phyloP scores from a whole-genome alignment of 257 asterid genomes.

The Ligustrum vulgare region DNA sequence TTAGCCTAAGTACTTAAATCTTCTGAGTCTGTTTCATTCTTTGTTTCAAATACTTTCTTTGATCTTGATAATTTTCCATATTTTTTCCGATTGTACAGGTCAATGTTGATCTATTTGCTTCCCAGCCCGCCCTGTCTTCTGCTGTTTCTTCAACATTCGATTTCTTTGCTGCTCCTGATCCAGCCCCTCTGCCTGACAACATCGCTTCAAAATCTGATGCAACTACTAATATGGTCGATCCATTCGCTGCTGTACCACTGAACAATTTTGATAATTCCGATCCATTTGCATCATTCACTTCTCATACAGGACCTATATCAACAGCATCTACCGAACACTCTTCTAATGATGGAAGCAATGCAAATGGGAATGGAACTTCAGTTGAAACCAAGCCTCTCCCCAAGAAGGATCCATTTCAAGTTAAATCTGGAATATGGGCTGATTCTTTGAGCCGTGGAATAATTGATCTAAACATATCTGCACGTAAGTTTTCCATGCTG shows the following conservation, averaged over 20 bases:
- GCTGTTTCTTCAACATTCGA: conserved; percentile 56
- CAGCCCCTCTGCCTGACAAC: conserved; percentile 43
- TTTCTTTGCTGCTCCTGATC: conserved; percentile 67
- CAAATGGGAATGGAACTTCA: conserved; percentile 35
- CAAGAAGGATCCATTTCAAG: conserved; percentile 75
- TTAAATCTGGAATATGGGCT: conserved; percentile 95
- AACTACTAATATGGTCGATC: conserved; percentile 50
- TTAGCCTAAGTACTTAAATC: background rate
- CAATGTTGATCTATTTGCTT: conserved; percentile 66
- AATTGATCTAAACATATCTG: conserved; percentile 80
- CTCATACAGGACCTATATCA: conserved; percentile 42
- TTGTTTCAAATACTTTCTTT: conserved; percentile 6
- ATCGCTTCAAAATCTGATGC: conserved; percentile 41
- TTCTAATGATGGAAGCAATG: conserved; percentile 35
- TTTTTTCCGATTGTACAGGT: conserved; percentile 43
- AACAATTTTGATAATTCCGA: conserved; percentile 67
- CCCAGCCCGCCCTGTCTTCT: conserved; percentile 56
- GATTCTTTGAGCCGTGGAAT: conserved; percentile 96
- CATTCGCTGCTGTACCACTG: conserved; percentile 78
- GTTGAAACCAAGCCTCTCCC: conserved; percentile 36
- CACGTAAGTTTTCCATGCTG: conserved; percentile 63
- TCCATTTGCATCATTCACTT: conserved; percentile 64
- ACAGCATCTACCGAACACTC: conserved; percentile 33
- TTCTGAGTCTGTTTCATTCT: background rate
- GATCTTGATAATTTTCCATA: conserved; percentile 15